phyloP scores from a whole-genome alignment of 2,329 filamentous ascomycete species.

The Hymenoscyphus fraxineus region DNA sequence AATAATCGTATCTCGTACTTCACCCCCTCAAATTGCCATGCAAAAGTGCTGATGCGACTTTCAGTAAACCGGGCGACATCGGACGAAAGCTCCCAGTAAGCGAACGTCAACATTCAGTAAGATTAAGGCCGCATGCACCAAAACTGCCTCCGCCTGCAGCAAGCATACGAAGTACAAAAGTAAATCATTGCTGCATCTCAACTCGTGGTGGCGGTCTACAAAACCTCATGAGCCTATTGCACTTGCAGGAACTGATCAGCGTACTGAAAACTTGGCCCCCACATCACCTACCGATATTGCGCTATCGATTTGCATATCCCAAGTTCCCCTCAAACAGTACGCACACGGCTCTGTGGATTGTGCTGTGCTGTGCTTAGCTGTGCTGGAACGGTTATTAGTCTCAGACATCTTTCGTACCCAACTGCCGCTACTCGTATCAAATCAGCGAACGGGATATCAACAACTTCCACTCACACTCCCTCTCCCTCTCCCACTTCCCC shows the following conservation, averaged over 20 bases:
- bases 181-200: not conserved
- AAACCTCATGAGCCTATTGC: conserved; percentile 2
- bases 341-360: not conserved
- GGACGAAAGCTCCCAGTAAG: conserved; percentile 6
- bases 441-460: not conserved
- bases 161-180: not conserved
- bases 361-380: no score
- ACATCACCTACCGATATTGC: not conserved
- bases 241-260: not conserved
- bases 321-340: no score
- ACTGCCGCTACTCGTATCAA: not conserved
- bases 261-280: not conserved
- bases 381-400: not conserved
- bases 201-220: conserved; percentile 8
- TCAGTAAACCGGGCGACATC: conserved; percentile 7
- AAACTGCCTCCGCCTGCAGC: not conserved
- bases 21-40: not conserved
- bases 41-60: not conserved
- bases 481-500: not conserved
- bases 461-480: not conserved
- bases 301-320: not conserved
- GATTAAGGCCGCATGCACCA: conserved; percentile 6
- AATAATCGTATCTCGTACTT: not conserved
- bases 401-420: not conserved
- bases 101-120: not conserved